Evolutionary conservation across 768 basidiomycete genomes (phyloP).

Genomic region (Hygrocybe punicea): DNA sequence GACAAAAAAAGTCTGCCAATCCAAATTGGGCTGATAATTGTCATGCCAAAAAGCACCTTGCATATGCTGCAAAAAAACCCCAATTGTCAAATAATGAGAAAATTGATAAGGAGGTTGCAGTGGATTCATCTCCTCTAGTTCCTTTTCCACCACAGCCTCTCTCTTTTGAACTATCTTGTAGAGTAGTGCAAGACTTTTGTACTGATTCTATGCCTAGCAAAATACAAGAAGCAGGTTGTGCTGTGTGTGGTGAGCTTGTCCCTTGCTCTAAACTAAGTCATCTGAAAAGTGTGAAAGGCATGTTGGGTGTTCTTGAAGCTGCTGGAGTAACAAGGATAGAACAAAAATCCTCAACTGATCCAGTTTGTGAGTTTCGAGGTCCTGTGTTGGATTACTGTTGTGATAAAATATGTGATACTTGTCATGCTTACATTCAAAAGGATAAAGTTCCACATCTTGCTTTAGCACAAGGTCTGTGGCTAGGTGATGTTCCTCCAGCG

Average conservation of each 20-base stretch:
- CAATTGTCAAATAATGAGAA: conserved; percentile 2
- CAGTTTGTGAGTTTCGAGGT: conserved; percentile 8
- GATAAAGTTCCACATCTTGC: conserved; percentile 8
- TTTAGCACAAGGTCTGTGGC: conserved; percentile 32
- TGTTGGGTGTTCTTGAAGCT: conserved; percentile 4
- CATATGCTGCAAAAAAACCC: not conserved
- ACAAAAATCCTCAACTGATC: conserved; percentile 1
- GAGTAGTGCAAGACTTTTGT: not conserved
- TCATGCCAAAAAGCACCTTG: not conserved
- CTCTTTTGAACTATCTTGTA: not conserved
- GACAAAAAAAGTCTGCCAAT: not conserved
- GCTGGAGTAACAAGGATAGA: conserved; percentile 2
- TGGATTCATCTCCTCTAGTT: not conserved
- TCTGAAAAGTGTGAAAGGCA: conserved; percentile 6
- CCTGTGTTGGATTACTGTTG: conserved; percentile 13
- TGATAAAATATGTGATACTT: conserved; percentile 8
- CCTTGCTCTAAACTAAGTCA: conserved; percentile 6
- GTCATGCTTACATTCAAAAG: not conserved
- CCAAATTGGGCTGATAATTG: not conserved
- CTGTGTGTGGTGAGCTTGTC: conserved; percentile 1
- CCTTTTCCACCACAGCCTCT: not conserved
- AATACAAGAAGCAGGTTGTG: not conserved
- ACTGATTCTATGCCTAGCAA: not conserved
- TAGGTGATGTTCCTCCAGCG: conserved; percentile 28
- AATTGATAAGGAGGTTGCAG: not conserved